Evolutionary conservation across 2,329 filamentous ascomycete species (phyloP).

Genomic region (Alternaria sp.): DNA sequence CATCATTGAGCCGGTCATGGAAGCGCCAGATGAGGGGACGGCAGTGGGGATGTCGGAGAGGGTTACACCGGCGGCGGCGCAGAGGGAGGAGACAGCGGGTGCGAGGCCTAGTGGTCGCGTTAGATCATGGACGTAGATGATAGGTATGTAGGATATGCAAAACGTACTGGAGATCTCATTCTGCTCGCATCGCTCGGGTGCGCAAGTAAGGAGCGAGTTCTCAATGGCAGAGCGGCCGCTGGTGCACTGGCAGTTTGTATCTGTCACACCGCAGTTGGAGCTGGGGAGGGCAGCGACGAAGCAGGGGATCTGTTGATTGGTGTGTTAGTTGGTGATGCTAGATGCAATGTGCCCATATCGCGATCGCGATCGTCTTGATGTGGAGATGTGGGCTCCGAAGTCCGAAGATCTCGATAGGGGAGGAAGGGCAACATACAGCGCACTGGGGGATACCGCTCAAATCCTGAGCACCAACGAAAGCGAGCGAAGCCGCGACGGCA

Average conservation of each 20-base stretch:
- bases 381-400: neutral
- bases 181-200: conserved; percentile 46
- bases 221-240: conserved; percentile 46
- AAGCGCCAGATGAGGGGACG: conserved; percentile 3
- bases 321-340: neutral
- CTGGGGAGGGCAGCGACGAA: conserved; percentile 54
- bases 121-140: neutral
- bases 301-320: conserved; percentile 51
- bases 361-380: neutral
- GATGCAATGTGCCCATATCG: neutral
- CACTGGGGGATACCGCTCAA: conserved; percentile 37
- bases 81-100: conserved; percentile 36
- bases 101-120: conserved; percentile 20
- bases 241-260: conserved; percentile 61
- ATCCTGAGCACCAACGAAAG: conserved; percentile 37
- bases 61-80: conserved; percentile 34
- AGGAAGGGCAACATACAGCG: conserved; percentile 36
- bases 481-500: conserved; percentile 35
- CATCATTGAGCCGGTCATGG: conserved; percentile 8
- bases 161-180: conserved; percentile 49
- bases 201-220: conserved; percentile 49
- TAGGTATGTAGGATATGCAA: neutral
- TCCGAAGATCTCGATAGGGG: neutral
- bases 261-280: conserved; percentile 56
- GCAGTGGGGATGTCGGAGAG: conserved; percentile 29